Conservation (phyloP, 352 stramenopile genomes). For the Pythium phragmiticola region DNA sequence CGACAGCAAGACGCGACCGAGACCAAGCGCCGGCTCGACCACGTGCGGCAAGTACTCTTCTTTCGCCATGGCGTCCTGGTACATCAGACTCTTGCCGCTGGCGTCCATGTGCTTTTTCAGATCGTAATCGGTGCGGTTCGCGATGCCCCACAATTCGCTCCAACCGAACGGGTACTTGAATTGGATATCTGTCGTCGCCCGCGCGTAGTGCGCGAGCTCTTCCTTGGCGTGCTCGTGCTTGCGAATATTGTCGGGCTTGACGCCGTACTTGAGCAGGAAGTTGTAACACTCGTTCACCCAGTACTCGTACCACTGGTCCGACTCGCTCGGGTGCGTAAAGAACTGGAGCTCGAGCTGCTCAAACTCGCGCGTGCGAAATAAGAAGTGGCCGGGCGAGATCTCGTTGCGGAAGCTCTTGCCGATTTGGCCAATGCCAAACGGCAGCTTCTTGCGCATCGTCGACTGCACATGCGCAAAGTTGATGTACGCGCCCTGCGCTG, state of each 20-base stretch:
- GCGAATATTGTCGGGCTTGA: conserved; percentile 89
- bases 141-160: conserved; percentile 96
- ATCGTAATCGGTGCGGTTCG: conserved; percentile 95
- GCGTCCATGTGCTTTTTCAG: conserved; percentile 94
- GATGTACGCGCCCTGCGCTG: conserved; percentile 97
- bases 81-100: conserved; percentile 89
- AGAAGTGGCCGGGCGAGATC: conserved; percentile 96
- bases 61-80: conserved; percentile 57
- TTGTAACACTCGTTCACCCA: conserved; percentile 93
- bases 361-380: conserved; percentile 98
- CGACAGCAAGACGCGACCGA: conserved; percentile 92
- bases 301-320: conserved; percentile 78
- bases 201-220: conserved; percentile 96
- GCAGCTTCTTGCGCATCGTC: conserved; percentile 90
- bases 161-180: conserved; percentile 97
- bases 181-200: conserved; percentile 96
- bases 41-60: conserved; percentile 95
- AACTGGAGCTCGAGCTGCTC: conserved; percentile 96
- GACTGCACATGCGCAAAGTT: conserved; percentile 96
- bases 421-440: conserved; percentile 96
- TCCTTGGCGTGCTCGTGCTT: conserved; percentile 92
- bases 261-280: conserved; percentile 89
- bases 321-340: conserved; percentile 74
- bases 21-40: conserved; percentile 90
- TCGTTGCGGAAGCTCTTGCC: conserved; percentile 99